Evolutionary conservation across 805 yeast species (phyloP), one percentile per base, ranked within the genome.

Genomic region (Saturnispora dispora): DNA sequence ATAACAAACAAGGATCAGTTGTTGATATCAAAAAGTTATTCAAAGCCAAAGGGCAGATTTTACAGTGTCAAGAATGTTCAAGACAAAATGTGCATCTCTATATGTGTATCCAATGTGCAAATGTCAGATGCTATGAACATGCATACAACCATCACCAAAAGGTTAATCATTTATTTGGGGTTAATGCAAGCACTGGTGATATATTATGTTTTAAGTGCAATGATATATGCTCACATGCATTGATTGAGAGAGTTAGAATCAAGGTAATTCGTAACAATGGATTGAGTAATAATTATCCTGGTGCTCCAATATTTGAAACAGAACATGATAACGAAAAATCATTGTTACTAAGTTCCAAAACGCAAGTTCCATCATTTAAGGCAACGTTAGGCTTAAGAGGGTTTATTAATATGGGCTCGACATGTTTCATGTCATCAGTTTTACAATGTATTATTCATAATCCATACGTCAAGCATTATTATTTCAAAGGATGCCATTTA

Each of bases 401-500:
- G 3, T 79, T 93, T 58, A 82, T 88, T 48, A 91, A 91, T 65
- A 81, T 91, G 82, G 99, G 99, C 0, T 86, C 99, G 0, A 93
- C 99, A 0, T 93, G 99, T 70, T 93, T 88, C 70, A 91, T 93
- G 88, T 86, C 96, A 58, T 85, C 91, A 36, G 81, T 90, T n/a
- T 68, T 93, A 40, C 99, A 93, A 69, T 80, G 95, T 0, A 69
- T 91, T 48, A 72, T 93, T 42, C 99, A 93, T 65, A 93, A 93
- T 62, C 98, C 99, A 6, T 74, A 88, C 52, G 77, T 93, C 42
- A 77, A 91, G 53, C 78, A 82, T 60, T 83, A 83, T 56, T 89
- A 87, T 60, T 74, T 93, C 64, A 73, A 82, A 25, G 95, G 90
- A 42, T 73, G 76, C 36, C 96, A 88, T 67, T 74, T 74, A 59